phyloP scores from a whole-genome alignment of 1,139 yeast genomes.

The Hyphopichia pseudoburtonii region DNA sequence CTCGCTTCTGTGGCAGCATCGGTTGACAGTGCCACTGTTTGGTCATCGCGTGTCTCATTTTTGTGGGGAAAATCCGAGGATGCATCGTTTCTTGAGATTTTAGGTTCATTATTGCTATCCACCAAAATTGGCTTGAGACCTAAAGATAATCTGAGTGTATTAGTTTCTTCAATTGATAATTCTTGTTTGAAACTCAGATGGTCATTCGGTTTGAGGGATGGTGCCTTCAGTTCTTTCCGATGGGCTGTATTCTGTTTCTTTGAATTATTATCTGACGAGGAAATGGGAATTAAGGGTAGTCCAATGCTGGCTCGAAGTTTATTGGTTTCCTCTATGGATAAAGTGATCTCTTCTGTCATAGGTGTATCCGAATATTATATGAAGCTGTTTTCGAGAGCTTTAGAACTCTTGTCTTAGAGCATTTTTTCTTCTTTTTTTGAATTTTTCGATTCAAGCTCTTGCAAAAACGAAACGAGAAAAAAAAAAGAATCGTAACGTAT shows the following conservation, averaged over 20 bases:
- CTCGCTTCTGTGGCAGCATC: neutral
- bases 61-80: too few relatives aligned
- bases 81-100: neutral
- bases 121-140: conserved; percentile 53
- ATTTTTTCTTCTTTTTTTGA: too few relatives aligned
- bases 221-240: neutral
- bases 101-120: too few relatives aligned
- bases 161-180: conserved; percentile 54
- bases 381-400: neutral
- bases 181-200: conserved; percentile 7
- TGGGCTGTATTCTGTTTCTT: too few relatives aligned
- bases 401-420: too few relatives aligned
- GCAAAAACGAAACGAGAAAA: too few relatives aligned
- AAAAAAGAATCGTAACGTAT: too few relatives aligned
- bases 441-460: too few relatives aligned
- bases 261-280: conserved; percentile 5
- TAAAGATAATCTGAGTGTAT: conserved; percentile 44
- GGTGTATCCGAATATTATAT: neutral
- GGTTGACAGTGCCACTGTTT: neutral
- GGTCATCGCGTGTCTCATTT: too few relatives aligned
- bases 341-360: conserved; percentile 28
- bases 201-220: neutral
- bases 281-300: conserved; percentile 27
- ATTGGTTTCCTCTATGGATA: conserved; percentile 41
- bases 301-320: conserved; percentile 33